Base-by-base conservation (phyloP, 257 asterid species). In the Cruciata laevipes region DNA sequence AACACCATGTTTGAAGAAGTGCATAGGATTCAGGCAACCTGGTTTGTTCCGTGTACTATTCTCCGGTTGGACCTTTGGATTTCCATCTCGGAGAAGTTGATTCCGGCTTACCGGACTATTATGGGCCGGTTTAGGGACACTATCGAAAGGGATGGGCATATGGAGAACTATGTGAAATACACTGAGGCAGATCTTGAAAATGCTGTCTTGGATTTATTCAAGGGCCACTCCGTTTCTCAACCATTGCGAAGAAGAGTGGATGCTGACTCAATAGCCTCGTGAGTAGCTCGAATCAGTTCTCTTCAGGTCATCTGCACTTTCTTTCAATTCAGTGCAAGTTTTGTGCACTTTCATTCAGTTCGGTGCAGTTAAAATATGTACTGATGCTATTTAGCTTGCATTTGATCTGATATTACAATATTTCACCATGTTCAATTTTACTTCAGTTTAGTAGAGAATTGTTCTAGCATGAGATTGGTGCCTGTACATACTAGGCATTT, bases 1-100 rank as follows among this genome's bases (percentile, higher is more conserved):
- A 87, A 91, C 77, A 81, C 90, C 44, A 83, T 85, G 85, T 89
- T 91, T 77, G 95, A 87, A 72, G 96, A 91, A 75, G 97, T 89
- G 32, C 96, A 86, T 55, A 79, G 85, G 79, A 86, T 86, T 70
- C 98, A 89, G 77, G 87, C 98, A 0, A 82, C 82, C 0, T 91
- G 98, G 96, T 71, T 82, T 74, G 70, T 91, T 31, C 98, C 98
- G 0, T 90, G 87, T 81, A 14, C 78, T 68, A 89, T 87, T 80
- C 96, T 91, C 7, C 83, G 98, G 0, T 95, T 86, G 77, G 98
- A 91, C 81, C 90, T 91, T 31, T 78, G 90, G 56, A 85, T 91
- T 68, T 89, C 96, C 71, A 77, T 91, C 61, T 84, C 90, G 0
- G 90, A 87, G 75, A 75, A 64, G 79, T 66, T 91, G 72, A 75